Base-by-base conservation (phyloP, 2,329 filamentous ascomycete species). In the Botrytis galanthina region DNA sequence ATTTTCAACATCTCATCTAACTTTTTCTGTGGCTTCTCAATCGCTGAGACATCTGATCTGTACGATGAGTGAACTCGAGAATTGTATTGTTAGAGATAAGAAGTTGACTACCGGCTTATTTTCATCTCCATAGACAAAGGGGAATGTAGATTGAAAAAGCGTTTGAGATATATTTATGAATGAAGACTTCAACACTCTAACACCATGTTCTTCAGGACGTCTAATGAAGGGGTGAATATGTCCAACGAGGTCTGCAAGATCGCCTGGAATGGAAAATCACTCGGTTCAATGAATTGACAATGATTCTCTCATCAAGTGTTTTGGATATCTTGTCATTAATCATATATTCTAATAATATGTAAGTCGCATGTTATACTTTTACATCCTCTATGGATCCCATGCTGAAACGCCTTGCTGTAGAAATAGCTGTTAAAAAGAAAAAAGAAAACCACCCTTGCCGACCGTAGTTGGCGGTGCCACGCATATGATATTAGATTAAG, bases 71-170 rank as follows among this genome's bases (percentile, higher is more conserved):
- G 12, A 51, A 6, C 12, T n/a, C 10, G 26, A 10, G 10, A n/a
- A 26, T 6, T n/a, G 0, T n/a, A 14, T 14, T n/a, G 0, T n/a
- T n/a, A 0, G 10, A n/a, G 48, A n/a, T 10, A 6, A n/a, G 22
- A 51, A n/a, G 48, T 10, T 51, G 26, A n/a, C 26, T 51, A 14
- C 48, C 4, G 14, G 10, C 26, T n/a, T 14, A 1, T n/a, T 51
- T 51, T 2, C 0, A n/a, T n/a, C 10, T 51, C 48, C 10, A 51
- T 51, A 26, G 12, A 51, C 12, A n/a, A n/a, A 14, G 10, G 4
- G 10, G 1, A 1, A n/a, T n/a, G 48, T 16, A n/a, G 10, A n/a
- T 16, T 26, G 8, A 26, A 48, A 16, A 12, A 16, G 22, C 2
- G 12, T 54, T 7, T 14, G 0, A 54, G 7, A 54, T 16, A 2